These are phyloP conservation scores for Gloeopeniophorella convolvens DNA, from an alignment of 768 basidiomycete genomes.

Conservation along the genomic window DNA sequence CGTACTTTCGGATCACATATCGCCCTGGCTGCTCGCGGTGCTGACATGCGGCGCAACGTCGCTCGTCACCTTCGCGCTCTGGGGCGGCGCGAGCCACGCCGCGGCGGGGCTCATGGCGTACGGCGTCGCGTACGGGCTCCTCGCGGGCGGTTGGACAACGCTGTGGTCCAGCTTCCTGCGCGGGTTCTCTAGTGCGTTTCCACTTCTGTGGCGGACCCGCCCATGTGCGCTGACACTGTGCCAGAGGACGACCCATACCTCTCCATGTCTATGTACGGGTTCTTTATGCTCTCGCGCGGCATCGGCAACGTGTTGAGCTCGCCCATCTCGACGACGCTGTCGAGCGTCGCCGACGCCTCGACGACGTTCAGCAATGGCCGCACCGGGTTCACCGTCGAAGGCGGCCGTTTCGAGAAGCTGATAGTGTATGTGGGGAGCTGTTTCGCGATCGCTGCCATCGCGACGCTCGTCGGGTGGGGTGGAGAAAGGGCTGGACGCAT, in stretches of 20 bases:
- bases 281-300: constrained; percentile 24
- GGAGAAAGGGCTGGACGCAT: no score
- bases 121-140: constrained; percentile 27
- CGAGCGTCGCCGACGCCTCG: neutral
- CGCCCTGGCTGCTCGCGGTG: constrained; percentile 22
- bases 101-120: constrained; percentile 26
- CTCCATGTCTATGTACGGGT: constrained; percentile 21
- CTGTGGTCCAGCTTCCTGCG: constrained; percentile 28
- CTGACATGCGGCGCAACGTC: constrained; percentile 22
- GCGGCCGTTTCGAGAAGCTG: neutral
- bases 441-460: neutral
- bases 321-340: constrained; percentile 25
- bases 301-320: constrained; percentile 27
- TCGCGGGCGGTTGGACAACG: constrained; percentile 30
- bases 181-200: constrained; percentile 22
- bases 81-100: constrained; percentile 26
- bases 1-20: constrained; percentile 20
- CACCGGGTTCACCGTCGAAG: neutral
- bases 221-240: neutral
- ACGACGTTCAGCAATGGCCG: no score
- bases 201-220: neutral
- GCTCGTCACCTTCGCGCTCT: constrained; percentile 28
- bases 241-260: constrained; percentile 24
- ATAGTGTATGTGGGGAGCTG: neutral
- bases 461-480: neutral